Percentiles rank a stretch among this genome's conserved stretches.
These are phyloP conservation scores for Penicillium steckii DNA, from an alignment of 495 filamentous ascomycete species.

Conservation along the genomic window DNA sequence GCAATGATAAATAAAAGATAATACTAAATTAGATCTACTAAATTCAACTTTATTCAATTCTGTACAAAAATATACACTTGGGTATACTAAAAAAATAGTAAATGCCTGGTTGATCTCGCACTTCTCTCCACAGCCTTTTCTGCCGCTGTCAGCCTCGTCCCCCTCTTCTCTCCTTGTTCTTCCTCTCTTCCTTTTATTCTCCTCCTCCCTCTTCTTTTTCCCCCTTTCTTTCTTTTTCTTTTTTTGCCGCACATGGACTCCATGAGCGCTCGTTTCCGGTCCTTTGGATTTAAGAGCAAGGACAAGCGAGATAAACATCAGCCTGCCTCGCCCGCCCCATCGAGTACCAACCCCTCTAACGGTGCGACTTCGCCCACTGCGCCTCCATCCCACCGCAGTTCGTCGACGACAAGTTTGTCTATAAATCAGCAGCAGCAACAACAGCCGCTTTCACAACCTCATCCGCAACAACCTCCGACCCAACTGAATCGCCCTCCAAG, in stretches of 20 bases:
- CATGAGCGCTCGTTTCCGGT: conserved; percentile 54
- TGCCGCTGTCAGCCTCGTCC: conserved; percentile 12
- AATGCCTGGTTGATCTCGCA: too few species aligned
- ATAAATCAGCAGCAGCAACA: conserved; percentile 34
- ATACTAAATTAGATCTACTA: too few species aligned
- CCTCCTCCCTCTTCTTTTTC: conserved; percentile 3
- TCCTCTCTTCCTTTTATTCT: conserved; percentile 12
- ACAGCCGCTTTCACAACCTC: conserved; percentile 32
- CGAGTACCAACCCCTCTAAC: conserved; percentile 28
- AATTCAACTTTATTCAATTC: too few species aligned
- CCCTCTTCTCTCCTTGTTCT: conserved; percentile 10
- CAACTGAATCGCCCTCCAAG: conserved; percentile 64
- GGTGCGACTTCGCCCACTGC: conserved; percentile 37
- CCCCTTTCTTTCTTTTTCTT: neutral
- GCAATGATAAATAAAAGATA: too few species aligned
- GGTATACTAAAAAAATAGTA: too few species aligned
- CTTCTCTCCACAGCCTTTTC: conserved; percentile 6
- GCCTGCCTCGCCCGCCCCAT: conserved; percentile 11
- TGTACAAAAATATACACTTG: too few species aligned
- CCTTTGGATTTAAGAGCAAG: conserved; percentile 43
- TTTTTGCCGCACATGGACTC: conserved; percentile 40
- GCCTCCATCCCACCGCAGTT: conserved; percentile 41
- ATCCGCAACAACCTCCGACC: conserved; percentile 20
- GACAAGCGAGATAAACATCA: conserved; percentile 38
- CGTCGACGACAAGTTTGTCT: conserved; percentile 52